A percentile compares a stretch with the other conserved stretches of the same genome.
phyloP scores from a whole-genome alignment of 208 protist species.

The Porcisia deanei region DNA sequence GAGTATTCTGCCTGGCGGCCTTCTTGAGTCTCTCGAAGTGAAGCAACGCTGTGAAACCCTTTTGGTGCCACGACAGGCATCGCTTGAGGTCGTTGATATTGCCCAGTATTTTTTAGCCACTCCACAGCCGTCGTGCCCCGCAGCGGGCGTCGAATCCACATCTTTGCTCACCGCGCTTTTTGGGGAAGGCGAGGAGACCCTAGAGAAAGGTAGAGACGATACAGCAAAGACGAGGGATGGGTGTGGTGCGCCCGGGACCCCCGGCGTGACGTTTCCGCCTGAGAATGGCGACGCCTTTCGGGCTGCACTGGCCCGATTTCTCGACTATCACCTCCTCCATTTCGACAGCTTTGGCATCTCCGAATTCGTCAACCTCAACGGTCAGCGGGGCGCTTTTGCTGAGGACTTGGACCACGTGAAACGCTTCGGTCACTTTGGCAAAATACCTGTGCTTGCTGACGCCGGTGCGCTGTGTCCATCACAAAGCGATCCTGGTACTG shows the following conservation, averaged over 20 bases:
- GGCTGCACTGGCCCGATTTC: conserved; percentile 38
- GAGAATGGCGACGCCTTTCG: conserved; percentile 23
- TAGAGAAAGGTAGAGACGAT: not conserved
- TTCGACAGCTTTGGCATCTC: conserved; percentile 49
- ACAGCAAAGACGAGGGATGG: too few relatives aligned
- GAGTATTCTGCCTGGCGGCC: conserved; percentile 48
- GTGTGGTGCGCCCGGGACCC: not conserved
- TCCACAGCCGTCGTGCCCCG: not conserved
- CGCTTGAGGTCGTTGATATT: conserved; percentile 33
- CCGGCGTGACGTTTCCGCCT: conserved; percentile 12
- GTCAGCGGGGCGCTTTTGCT: conserved; percentile 67
- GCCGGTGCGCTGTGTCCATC: conserved; percentile 27
- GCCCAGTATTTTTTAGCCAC: conserved; percentile 28
- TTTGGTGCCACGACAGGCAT: conserved; percentile 52
- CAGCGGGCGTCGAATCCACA: not conserved
- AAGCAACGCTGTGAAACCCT: conserved; percentile 46
- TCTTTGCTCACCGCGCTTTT: conserved; percentile 11
- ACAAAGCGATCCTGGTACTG: not conserved
- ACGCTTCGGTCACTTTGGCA: conserved; percentile 43
- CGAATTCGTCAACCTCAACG: conserved; percentile 58
- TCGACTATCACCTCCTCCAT: conserved; percentile 65
- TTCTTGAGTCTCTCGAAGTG: conserved; percentile 33
- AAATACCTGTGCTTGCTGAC: conserved; percentile 43
- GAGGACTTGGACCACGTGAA: conserved; percentile 57
- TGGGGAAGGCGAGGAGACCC: not conserved